Evolutionary conservation across 805 yeast genomes (phyloP), one percentile per base, ranked within the genome.

Genomic region (Ogataea pignaliae): DNA sequence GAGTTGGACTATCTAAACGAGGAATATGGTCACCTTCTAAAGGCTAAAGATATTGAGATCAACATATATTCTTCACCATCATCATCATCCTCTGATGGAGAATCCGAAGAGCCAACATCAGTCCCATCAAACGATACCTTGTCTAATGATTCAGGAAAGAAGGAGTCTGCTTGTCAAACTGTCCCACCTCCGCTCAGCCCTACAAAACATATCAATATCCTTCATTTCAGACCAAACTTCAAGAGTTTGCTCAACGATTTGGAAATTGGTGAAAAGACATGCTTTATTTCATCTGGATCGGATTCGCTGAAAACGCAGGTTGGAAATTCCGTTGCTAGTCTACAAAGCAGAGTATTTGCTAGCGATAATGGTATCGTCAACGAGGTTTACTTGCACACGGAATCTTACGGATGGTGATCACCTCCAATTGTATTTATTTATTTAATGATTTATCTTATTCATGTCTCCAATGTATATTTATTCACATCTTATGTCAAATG

Each of bases 311-410:
- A 69, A 52, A 38, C 50, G 15, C 60, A 62, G 10, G 69, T 69
- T 29, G 71, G 75, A 12, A 63, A 62, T 35, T 61, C 63, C 0
- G 72, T 68, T 8, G 71, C 81, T 1, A 17, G 56, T 1, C 43
- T 73, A 11, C 83, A 77, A 51, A 62, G 54, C 16, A 61, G 59
- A 34, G 58, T 67, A 2, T 45, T 53, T 30, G 32, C 44, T 47
- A 8, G 33, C 3, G 47, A 53, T 1, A 43, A 50, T 4, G 39
- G 43, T 1, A 57, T 72, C 12, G 26, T 21, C 26, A 70, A 69
- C 37, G 81, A 77, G 52, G 60, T 76, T 12, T 75, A 66, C 43
- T 54, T 77, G 29, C 80, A 76, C 47, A 72, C 80, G 0, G 83
- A 77, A 52, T 60, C 71, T 31, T 77, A 73, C 54, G 76, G 78